Evolutionary conservation across 106 monocot species (phyloP).

Genomic region (Chionographis japonica): DNA sequence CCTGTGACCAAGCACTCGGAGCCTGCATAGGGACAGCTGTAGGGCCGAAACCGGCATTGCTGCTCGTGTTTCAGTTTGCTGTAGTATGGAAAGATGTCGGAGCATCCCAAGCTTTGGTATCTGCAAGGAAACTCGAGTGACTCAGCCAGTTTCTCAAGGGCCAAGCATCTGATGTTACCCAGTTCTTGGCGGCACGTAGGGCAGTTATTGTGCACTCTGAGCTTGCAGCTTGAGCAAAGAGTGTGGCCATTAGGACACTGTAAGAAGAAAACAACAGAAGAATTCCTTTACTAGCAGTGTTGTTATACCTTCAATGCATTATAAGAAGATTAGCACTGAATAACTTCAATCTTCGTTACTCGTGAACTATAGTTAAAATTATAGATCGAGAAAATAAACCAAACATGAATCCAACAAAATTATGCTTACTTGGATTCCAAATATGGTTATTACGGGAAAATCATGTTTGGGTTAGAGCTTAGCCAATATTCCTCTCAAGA

Average conservation of each 20-base stretch:
- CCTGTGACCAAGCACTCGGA: slow-evolving; percentile 12
- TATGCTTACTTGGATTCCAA: too few species aligned
- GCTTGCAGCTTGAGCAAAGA: slow-evolving; percentile 13
- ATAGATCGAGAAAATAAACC: too few species aligned
- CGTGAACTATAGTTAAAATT: too few species aligned
- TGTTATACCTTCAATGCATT: too few species aligned
- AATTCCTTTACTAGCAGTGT: too few species aligned
- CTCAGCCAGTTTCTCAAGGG: slow-evolving; percentile 17
- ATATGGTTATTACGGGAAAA: too few species aligned
- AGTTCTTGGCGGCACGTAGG: slow-evolving; percentile 12
- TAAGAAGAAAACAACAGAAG: background rate
- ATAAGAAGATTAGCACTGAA: too few species aligned
- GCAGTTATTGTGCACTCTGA: slow-evolving; percentile 12
- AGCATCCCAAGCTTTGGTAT: slow-evolving; percentile 10
- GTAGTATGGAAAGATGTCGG: slow-evolving; percentile 6
- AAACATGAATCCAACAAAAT: too few species aligned
- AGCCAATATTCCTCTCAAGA: too few species aligned
- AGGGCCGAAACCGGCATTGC: slow-evolving; percentile 12
- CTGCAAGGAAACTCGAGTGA: slow-evolving; percentile 9
- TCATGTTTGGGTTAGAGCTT: too few species aligned
- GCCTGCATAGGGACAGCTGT: slow-evolving; percentile 13
- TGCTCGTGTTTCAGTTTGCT: slow-evolving; percentile 16
- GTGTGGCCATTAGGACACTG: slow-evolving; percentile 16
- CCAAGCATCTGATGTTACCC: slow-evolving; percentile 17
- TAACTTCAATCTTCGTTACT: too few species aligned